A percentile compares a stretch with the other conserved stretches of the same genome.
These are phyloP conservation scores for Venturia oleaginea DNA, from an alignment of 2,329 filamentous ascomycete species.

Conservation along the genomic window DNA sequence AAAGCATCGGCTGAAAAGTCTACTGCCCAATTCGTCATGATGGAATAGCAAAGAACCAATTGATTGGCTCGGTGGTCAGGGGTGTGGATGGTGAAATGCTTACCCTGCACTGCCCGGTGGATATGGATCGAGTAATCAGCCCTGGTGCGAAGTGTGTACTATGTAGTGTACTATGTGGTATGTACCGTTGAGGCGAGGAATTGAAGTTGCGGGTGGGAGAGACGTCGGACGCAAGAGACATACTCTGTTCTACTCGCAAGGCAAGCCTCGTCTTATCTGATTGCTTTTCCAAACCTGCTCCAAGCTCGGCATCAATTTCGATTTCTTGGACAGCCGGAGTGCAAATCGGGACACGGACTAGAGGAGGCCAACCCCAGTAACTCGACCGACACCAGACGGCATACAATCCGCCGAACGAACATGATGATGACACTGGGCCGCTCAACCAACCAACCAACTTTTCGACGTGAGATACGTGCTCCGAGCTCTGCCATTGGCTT, in stretches of 20 bases:
- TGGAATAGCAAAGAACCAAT: neutral
- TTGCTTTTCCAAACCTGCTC: neutral
- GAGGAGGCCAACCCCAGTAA: neutral
- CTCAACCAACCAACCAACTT: neutral
- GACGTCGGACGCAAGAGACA: no score
- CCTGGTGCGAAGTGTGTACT: neutral
- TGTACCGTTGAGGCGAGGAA: neutral
- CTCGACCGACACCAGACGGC: neutral
- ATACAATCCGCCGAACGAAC: neutral
- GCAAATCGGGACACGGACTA: neutral
- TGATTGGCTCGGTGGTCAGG: neutral
- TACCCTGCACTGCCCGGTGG: neutral
- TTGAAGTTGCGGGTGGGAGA: no score
- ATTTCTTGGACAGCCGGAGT: neutral
- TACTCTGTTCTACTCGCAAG: no score
- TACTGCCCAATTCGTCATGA: constrained; percentile 3
- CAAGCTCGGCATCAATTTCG: neutral
- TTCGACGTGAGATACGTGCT: neutral
- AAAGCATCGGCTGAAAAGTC: neutral
- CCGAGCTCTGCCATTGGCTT: neutral
- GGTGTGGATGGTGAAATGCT: neutral
- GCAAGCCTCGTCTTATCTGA: neutral
- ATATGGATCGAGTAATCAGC: neutral
- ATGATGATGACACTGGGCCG: neutral
- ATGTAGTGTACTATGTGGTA: neutral